phyloP scores from a whole-genome alignment of 352 stramenopile genomes.

The Globisporangium ultimum region DNA sequence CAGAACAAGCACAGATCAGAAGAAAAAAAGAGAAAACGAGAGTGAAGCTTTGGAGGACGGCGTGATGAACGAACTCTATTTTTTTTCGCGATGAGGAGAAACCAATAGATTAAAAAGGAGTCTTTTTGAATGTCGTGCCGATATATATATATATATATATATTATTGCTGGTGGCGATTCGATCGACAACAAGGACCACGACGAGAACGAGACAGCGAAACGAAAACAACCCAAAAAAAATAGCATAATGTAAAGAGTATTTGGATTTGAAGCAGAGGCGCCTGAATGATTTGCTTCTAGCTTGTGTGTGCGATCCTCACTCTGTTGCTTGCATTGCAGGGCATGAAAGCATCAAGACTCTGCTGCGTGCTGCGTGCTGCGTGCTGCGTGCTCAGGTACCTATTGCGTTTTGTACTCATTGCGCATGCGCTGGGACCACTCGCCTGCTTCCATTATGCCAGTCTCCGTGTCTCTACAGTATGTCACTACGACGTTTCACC shows the following conservation, averaged over 20 bases:
- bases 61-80: neutral
- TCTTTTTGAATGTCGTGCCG: slow-evolving; percentile 3
- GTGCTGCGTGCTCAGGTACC: no score
- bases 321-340: no score
- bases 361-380: no score
- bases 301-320: neutral
- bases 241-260: slow-evolving; percentile 14
- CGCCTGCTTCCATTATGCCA: no score
- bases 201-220: neutral
- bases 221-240: slow-evolving; percentile 2
- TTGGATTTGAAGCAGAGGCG: slow-evolving; percentile 5
- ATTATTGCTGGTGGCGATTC: neutral
- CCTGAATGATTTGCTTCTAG: no score
- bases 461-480: no score
- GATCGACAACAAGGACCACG: neutral
- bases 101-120: slow-evolving; percentile 11
- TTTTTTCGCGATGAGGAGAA: slow-evolving; percentile 4
- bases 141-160: neutral
- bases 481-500: no score
- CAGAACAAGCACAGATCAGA: no score
- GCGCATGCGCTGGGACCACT: no score
- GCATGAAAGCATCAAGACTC: no score
- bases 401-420: no score
- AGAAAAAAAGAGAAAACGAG: neutral
- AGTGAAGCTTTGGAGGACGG: neutral